Base-by-base conservation (phyloP, 164 flowering plant genomes). In the Aristolochia californica region DNA sequence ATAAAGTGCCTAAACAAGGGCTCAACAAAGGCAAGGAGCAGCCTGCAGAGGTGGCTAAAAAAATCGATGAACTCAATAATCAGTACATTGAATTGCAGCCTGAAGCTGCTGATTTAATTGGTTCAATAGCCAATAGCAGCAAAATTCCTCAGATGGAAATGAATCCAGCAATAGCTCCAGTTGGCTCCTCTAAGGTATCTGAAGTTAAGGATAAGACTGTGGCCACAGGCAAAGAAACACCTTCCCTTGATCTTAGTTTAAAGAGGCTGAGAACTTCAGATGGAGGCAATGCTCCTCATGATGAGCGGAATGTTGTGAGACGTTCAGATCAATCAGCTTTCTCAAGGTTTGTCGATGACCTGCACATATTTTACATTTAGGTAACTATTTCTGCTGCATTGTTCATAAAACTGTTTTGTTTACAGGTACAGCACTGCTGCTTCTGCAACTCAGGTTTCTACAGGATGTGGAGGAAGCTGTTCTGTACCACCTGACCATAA, bases 311-410 rank as follows among this genome's bases (percentile, higher is more conserved):
- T 65, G 72, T 76, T 58, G 62, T 86, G 71, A 77, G 86, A 63
- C 91, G 72, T 71, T 88, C 97, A 25, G 81, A 78, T 59, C 65
- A 66, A 45, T 88, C 94, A 51, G 91, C 97, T 59, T 84, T 84
- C 71, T 82, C 95, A 65, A 87, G 81, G 90, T 87, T 65, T 30
- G 28, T 27, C 0, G n/a, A 15, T 27, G 2, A 14, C 0, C 15
- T 50, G 24, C 25, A n/a, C 20, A 7, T 23, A n/a, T 34, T 34
- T 34, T 5, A 12, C 10, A 34, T 34, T 34, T 34, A 3, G 40
- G 5, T 34, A 34, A 47, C 50, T 16, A 20, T 47, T 4, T 5
- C 22, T 47, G 22, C 22, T 47, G 20, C 13, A 13, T 54, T 30
- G 9, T 54, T 54, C 7, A 14, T 51, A 51, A 21, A 51, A 47